phyloP scores from a whole-genome alignment of 345 rosid species.

The Eucalyptus curtisii region DNA sequence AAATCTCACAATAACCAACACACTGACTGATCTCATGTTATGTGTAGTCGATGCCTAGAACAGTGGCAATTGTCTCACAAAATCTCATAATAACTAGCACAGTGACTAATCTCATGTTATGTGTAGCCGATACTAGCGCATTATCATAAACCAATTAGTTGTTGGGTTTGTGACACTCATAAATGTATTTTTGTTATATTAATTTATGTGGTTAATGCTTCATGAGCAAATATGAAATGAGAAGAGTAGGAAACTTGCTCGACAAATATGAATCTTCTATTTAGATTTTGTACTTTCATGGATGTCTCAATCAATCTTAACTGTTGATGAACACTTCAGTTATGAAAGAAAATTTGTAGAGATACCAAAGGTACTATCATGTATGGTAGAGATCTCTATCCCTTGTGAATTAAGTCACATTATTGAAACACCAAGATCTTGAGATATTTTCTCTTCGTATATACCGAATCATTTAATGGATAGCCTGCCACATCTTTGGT shows the following conservation, averaged over 20 bases:
- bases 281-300: not conserved
- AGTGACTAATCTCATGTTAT: accelerated
- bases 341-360: not conserved
- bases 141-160: not conserved
- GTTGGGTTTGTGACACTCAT: not conserved
- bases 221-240: not conserved
- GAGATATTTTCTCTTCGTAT: not conserved
- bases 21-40: accelerated
- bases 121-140: not conserved
- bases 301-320: not conserved
- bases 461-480: not conserved
- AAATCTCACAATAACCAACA: not conserved
- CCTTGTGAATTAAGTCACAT: not conserved
- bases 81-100: not conserved
- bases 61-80: accelerated
- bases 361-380: not conserved
- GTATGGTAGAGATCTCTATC: not conserved
- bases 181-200: not conserved
- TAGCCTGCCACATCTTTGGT: not conserved
- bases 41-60: accelerated
- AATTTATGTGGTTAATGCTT: not conserved
- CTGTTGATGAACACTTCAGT: not conserved
- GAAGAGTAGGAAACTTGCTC: not conserved
- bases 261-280: not conserved
- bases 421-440: not conserved